A percentile compares a stretch with the other conserved stretches of the same genome.
Conservation (phyloP, 2,329 filamentous ascomycete genomes). For the Elsinoe ampelina region DNA sequence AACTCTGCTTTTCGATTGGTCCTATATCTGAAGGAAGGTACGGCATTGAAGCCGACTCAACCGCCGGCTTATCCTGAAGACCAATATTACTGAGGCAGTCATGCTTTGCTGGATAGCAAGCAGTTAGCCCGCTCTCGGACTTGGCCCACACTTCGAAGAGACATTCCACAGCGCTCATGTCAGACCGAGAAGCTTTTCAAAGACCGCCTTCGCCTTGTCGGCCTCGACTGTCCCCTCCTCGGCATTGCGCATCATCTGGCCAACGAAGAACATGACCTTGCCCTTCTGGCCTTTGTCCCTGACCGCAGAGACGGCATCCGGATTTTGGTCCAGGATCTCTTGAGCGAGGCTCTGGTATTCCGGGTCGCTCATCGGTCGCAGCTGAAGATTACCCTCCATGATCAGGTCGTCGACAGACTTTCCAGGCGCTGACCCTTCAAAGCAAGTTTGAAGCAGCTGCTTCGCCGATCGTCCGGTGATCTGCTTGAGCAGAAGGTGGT, state of each 20-base stretch:
- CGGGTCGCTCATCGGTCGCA: conserved; percentile 45
- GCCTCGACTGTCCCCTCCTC: conserved; percentile 55
- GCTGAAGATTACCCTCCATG: conserved; percentile 45
- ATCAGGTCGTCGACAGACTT: conserved; percentile 45
- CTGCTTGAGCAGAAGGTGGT: conserved; percentile 31
- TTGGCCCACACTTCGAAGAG: neutral
- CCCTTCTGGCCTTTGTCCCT: conserved; percentile 49
- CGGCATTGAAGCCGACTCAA: conserved; percentile 32
- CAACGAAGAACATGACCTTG: conserved; percentile 61
- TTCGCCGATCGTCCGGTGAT: conserved; percentile 52
- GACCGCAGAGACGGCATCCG: conserved; percentile 51
- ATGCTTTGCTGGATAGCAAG: neutral
- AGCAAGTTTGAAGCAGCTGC: conserved; percentile 46
- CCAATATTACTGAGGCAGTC: conserved; percentile 5
- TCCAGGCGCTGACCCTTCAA: conserved; percentile 26
- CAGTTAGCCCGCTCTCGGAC: neutral
- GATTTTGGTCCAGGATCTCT: conserved; percentile 45
- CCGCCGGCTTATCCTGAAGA: conserved; percentile 13
- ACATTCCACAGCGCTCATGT: neutral
- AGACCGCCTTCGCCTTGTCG: conserved; percentile 45
- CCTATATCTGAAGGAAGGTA: conserved; percentile 61
- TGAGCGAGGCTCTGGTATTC: conserved; percentile 49
- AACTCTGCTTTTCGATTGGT: conserved; percentile 89
- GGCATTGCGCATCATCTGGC: conserved; percentile 56
- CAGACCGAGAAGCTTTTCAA: conserved; percentile 39